Base-by-base conservation (phyloP, 176 grass and related monocot genomes). In the Pontederia paniculata region DNA sequence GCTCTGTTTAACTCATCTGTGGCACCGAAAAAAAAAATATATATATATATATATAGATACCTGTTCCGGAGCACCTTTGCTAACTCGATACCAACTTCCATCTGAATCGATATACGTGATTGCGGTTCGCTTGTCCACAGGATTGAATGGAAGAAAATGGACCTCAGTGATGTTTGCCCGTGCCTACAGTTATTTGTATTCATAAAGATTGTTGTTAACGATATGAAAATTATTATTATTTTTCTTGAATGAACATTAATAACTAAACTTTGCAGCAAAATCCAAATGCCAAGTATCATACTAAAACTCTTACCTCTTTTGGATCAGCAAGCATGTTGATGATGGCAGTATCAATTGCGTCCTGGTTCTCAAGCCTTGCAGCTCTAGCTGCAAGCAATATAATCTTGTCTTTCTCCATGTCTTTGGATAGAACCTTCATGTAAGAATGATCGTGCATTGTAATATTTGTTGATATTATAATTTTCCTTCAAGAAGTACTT, bases 61-160 rank as follows among this genome's bases (percentile, higher is more conserved):
- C 79, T 95, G 89, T 60, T 95, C 84, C n/a, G 89, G 81, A 62
- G 84, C 84, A 63, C 89, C 89, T 82, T 95, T 95, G 73, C 80
- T 88, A 75, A 79, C 81, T 60, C 89, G 68, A 61, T 81, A 84
- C 89, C 81, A 85, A 42, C 84, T 95, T 14, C 66, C 75, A 21
- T 77, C 66, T 49, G 61, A 74, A 62, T 82, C 78, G 50, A 88
- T 50, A 58, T 95, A 95, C 68, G 84, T 82, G 46, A 95, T 82
- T 15, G 89, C 89, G n/a, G 84, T 95, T 9, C 89, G 67, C 57
- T 95, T 95, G 12, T 95, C 89, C 45, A 81, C 73, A 6, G 89
- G 84, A 71, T 88, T 95, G 73, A 95, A 95, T 5, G 89, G 89
- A 10, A 88, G 60, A 55, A 95, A 95, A 54, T 95, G 84, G 37